Evolutionary conservation across 306 rosid genomes (phyloP), one percentile per base, ranked within the genome.

Genomic region (Pyrus communis): DNA sequence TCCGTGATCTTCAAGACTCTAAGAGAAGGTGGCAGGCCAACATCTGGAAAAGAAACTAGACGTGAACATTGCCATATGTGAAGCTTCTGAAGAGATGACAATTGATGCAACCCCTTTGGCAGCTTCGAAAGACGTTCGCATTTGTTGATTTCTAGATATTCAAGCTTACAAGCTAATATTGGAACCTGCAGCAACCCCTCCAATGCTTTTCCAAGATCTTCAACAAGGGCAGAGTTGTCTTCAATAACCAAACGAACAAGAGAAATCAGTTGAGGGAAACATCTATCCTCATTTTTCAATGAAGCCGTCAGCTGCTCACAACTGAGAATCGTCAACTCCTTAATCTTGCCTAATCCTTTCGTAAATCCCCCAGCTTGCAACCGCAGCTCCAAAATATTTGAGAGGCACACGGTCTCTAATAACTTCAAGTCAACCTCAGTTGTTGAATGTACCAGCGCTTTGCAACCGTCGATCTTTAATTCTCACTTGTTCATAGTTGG

Each of bases 1-100:
- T 0, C 0, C 0, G 0, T 0, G 5, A 54, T 71, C 13, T 0
- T 0, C 13, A 71, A 2, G 27, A 31, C 4, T 54, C 13, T 21
- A 19, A 55, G 33, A 35, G 51, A 55, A 12, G 75, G 21, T 10
- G 75, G 75, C 3, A 71, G 7, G 12, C 65, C 75, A 11, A 2
- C 66, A 33, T 71, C 33, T 35, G 65, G 31, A 33, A 71, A 55
- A 33, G 65, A 71, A 22, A 19, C 63, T 13, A 71, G 21, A 71
- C 14, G n/a, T 55, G 65, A 1, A 13, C 75, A 55, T 0, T 1
- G 0, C 3, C 0, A 0, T 33, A 71, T 54, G 8, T 2, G 0
- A 28, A 71, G 65, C 19, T 55, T 2, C 12, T 55, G 75, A 71
- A 71, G 75, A 31, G 11, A 55, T 6, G 65, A 31, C 9, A 55